Conservation (phyloP, 495 filamentous ascomycete genomes). For the Neurospora sp. region DNA sequence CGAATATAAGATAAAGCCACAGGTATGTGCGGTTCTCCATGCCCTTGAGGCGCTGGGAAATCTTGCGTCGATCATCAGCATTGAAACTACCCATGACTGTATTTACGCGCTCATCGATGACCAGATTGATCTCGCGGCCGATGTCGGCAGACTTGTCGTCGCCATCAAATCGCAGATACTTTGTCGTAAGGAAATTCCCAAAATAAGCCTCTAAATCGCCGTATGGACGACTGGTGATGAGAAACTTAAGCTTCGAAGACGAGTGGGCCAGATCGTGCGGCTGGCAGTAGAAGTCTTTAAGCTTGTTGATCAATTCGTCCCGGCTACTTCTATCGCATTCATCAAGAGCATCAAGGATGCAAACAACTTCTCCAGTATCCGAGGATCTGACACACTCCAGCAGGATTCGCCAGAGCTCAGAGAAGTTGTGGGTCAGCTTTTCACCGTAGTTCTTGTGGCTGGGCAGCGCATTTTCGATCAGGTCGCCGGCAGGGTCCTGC, state of each 20-base stretch:
- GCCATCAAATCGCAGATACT: slow-evolving; percentile 21
- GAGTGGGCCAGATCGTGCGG: background rate
- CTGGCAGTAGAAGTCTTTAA: slow-evolving; percentile 17
- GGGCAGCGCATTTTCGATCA: slow-evolving; percentile 16
- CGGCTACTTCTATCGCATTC: slow-evolving; percentile 25
- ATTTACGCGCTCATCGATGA: slow-evolving; percentile 24
- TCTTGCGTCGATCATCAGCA: slow-evolving; percentile 1
- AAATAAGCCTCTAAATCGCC: slow-evolving; percentile 17
- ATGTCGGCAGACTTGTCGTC: slow-evolving; percentile 23
- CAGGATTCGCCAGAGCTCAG: slow-evolving; percentile 33
- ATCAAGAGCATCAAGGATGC: slow-evolving; percentile 34
- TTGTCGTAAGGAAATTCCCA: slow-evolving; percentile 4
- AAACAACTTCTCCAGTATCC: slow-evolving; percentile 32
- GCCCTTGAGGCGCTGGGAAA: slow-evolving; percentile 20
- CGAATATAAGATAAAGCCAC: slow-evolving; percentile 32
- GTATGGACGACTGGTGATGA: slow-evolving; percentile 31
- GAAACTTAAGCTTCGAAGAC: slow-evolving; percentile 20
- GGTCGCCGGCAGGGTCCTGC: slow-evolving; percentile 1
- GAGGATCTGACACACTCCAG: slow-evolving; percentile 19
- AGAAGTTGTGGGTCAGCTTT: slow-evolving; percentile 21
- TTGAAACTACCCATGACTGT: slow-evolving; percentile 9
- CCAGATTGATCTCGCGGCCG: slow-evolving; percentile 27
- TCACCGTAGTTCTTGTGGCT: slow-evolving; percentile 12
- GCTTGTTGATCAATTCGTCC: slow-evolving; percentile 12
- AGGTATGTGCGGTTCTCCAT: slow-evolving; percentile 39